Evolutionary conservation across 805 yeast species (phyloP).

Genomic region (Candida sithepensis): DNA sequence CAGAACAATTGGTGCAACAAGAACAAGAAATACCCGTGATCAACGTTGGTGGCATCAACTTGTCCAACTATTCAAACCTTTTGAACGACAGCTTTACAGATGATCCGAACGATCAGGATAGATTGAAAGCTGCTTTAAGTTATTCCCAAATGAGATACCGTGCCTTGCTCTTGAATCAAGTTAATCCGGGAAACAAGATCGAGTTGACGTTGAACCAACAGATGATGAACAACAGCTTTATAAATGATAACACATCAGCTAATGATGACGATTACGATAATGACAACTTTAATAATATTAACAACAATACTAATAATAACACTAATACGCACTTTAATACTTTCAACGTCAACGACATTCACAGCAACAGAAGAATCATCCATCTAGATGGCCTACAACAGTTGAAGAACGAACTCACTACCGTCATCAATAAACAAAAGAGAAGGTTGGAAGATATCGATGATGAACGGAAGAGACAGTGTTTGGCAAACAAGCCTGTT

Average conservation of each 20-base stretch:
- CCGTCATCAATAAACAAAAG: constrained; percentile 33
- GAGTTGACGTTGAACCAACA: constrained; percentile 1
- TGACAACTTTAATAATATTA: neutral
- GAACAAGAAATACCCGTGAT: neutral
- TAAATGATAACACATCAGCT: neutral
- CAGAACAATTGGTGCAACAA: neutral
- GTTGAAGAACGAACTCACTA: constrained; percentile 26
- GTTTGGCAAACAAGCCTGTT: constrained; percentile 41
- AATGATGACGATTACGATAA: neutral
- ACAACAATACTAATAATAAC: neutral
- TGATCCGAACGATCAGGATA: constrained; percentile 9
- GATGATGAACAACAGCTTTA: neutral
- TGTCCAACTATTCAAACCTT: constrained; percentile 17
- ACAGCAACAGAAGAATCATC: constrained; percentile 34
- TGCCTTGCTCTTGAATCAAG: constrained; percentile 29
- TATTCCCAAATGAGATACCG: constrained; percentile 39
- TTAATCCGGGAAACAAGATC: constrained; percentile 2
- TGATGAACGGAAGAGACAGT: constrained; percentile 38
- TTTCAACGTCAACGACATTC: neutral
- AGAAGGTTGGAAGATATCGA: constrained; percentile 42
- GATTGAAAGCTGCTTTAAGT: constrained; percentile 36
- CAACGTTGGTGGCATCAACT: constrained; percentile 15
- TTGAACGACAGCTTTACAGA: constrained; percentile 9
- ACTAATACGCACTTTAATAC: neutral
- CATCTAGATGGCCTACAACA: constrained; percentile 33